phyloP scores from a whole-genome alignment of 164 flowering plant genomes.

The Vitis rotundifolia region DNA sequence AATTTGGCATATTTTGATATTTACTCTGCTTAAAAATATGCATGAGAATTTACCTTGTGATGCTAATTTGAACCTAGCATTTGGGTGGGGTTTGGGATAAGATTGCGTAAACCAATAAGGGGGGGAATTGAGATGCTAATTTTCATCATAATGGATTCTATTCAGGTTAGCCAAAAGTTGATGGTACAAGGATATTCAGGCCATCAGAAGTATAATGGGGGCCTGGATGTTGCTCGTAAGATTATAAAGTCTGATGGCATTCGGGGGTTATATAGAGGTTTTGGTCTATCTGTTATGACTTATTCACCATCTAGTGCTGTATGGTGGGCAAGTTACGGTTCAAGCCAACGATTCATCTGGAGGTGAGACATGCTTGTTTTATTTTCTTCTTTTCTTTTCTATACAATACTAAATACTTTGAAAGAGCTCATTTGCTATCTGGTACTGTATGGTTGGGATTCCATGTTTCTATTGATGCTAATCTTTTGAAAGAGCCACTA shows the following conservation, averaged over 20 bases:
- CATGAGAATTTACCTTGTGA: neutral
- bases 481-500: neutral
- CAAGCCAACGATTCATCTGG: slow-evolving; percentile 96
- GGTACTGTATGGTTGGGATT: too few species aligned
- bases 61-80: neutral
- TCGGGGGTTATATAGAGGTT: slow-evolving; percentile 89
- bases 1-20: neutral
- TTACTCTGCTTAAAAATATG: neutral
- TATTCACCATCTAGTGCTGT: slow-evolving; percentile 99
- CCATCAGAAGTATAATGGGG: slow-evolving; percentile 78
- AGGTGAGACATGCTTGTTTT: slow-evolving; percentile 47
- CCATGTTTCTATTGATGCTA: too few species aligned
- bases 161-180: slow-evolving; percentile 88
- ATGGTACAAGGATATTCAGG: slow-evolving; percentile 99
- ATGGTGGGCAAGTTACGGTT: slow-evolving; percentile 99
- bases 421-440: neutral
- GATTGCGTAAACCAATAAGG: neutral
- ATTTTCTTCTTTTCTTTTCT: neutral
- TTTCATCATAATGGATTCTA: neutral
- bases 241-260: slow-evolving; percentile 74
- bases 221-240: slow-evolving; percentile 88
- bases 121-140: neutral
- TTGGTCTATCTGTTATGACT: slow-evolving; percentile 89
- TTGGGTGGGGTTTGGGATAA: neutral
- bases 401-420: neutral